Percentiles rank a stretch among this genome's conserved stretches.
Conservation (phyloP, 345 rosid genomes). For the Moringa oleifera region DNA sequence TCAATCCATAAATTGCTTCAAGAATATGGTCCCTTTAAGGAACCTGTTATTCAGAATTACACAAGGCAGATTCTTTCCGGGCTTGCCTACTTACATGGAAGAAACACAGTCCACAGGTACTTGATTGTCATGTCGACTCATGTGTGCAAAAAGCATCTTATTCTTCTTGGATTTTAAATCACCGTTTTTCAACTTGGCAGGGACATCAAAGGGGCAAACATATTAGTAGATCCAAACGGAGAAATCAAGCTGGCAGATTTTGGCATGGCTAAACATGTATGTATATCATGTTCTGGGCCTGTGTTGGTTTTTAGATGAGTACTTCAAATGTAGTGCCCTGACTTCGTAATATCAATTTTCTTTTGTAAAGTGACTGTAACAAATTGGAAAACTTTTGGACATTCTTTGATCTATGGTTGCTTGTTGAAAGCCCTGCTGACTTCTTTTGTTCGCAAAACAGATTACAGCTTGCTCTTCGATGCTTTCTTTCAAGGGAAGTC, state of each 20-base stretch:
- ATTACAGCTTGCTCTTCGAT: constrained; percentile 63
- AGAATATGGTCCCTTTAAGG: constrained; percentile 88
- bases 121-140: constrained; percentile 2
- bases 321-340: not conserved
- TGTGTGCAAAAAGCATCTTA: constrained; percentile 1
- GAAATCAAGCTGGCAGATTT: constrained; percentile 94
- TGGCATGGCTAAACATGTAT: constrained; percentile 99
- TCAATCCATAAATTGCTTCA: constrained; percentile 91
- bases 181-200: constrained; percentile 34
- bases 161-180: constrained; percentile 4
- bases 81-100: constrained; percentile 84
- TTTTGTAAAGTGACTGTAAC: not conserved
- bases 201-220: constrained; percentile 97
- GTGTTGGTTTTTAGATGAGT: not conserved
- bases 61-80: constrained; percentile 85
- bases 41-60: constrained; percentile 91
- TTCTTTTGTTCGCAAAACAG: constrained; percentile 34
- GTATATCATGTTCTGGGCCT: constrained; percentile 7
- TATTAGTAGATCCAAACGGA: constrained; percentile 91
- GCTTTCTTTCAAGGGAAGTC: constrained; percentile 99
- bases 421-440: constrained; percentile 16
- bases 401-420: not conserved
- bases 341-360: not conserved
- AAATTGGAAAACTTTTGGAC: not conserved
- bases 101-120: constrained; percentile 94